Evolutionary conservation across 164 flowering plant genomes (phyloP).

Genomic region (Tetracentron sinense): DNA sequence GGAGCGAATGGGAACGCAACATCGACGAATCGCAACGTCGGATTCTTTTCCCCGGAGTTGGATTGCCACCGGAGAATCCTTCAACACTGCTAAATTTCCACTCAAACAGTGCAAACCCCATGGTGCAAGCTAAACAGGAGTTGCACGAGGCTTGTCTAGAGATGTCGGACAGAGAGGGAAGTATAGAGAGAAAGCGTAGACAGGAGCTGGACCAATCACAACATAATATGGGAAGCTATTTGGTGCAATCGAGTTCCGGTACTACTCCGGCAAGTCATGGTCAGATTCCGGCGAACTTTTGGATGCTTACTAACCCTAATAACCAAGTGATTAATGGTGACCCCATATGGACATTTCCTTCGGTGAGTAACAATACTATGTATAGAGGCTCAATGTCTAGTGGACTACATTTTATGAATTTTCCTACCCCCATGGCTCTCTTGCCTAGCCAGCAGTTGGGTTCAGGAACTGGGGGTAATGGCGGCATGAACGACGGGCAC

Average conservation of each 20-base stretch:
- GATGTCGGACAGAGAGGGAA: conserved; percentile 30
- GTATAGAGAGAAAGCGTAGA: conserved; percentile 38
- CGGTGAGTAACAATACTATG: conserved; percentile 26
- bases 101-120: conserved; percentile 17
- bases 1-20: conserved; percentile 37
- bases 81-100: conserved; percentile 29
- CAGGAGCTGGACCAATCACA: conserved; percentile 36
- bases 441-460: conserved; percentile 62
- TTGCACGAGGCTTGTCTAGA: conserved; percentile 38
- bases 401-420: conserved; percentile 76
- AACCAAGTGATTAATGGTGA: conserved; percentile 43
- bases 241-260: conserved; percentile 55
- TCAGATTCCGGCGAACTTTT: conserved; percentile 67
- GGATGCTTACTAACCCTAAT: conserved; percentile 77
- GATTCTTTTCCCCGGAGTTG: conserved; percentile 26
- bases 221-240: conserved; percentile 56
- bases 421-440: conserved; percentile 45
- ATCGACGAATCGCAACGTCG: conserved; percentile 24
- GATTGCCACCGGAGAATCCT: conserved; percentile 22
- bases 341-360: conserved; percentile 48
- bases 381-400: conserved; percentile 47
- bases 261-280: conserved; percentile 41
- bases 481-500: conserved; percentile 45
- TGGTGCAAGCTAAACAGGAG: conserved; percentile 48
- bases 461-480: conserved; percentile 13